Evolutionary conservation across 2,329 filamentous ascomycete genomes (phyloP).

Genomic region (Alternaria gansuensis): DNA sequence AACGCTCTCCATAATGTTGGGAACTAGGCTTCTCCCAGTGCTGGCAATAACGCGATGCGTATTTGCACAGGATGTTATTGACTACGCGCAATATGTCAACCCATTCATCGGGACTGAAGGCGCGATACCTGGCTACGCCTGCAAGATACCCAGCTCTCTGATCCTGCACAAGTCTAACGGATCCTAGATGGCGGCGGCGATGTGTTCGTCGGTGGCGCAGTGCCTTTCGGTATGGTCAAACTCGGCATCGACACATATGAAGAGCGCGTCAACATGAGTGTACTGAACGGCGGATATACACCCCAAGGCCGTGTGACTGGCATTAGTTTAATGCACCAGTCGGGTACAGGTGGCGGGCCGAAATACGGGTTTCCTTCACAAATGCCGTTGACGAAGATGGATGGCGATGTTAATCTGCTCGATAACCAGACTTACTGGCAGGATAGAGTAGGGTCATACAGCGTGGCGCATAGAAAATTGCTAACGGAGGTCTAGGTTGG

Average conservation of each 20-base stretch:
- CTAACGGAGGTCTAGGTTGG: slow-evolving; percentile 29
- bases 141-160: slow-evolving; percentile 20
- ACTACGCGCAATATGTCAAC: slow-evolving; percentile 54
- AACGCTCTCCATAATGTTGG: not conserved
- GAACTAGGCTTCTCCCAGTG: not conserved
- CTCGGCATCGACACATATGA: slow-evolving; percentile 54
- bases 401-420: slow-evolving; percentile 54
- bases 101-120: slow-evolving; percentile 60
- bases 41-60: slow-evolving; percentile 6
- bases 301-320: slow-evolving; percentile 53
- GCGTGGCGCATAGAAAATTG: not conserved
- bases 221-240: slow-evolving; percentile 55
- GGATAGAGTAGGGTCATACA: slow-evolving; percentile 37
- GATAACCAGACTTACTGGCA: slow-evolving; percentile 57
- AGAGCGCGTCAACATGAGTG: slow-evolving; percentile 46
- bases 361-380: slow-evolving; percentile 55
- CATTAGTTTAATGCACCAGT: slow-evolving; percentile 53
- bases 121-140: slow-evolving; percentile 53
- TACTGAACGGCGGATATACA: slow-evolving; percentile 55
- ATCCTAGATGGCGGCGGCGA: slow-evolving; percentile 52
- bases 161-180: slow-evolving; percentile 10
- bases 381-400: slow-evolving; percentile 54
- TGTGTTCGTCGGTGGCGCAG: slow-evolving; percentile 51
- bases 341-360: slow-evolving; percentile 49
- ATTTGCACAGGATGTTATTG: slow-evolving; percentile 30